A percentile compares a stretch with the other conserved stretches of the same genome.
Conservation (phyloP, 2,329 filamentous ascomycete species). For the Alternaria panax region DNA sequence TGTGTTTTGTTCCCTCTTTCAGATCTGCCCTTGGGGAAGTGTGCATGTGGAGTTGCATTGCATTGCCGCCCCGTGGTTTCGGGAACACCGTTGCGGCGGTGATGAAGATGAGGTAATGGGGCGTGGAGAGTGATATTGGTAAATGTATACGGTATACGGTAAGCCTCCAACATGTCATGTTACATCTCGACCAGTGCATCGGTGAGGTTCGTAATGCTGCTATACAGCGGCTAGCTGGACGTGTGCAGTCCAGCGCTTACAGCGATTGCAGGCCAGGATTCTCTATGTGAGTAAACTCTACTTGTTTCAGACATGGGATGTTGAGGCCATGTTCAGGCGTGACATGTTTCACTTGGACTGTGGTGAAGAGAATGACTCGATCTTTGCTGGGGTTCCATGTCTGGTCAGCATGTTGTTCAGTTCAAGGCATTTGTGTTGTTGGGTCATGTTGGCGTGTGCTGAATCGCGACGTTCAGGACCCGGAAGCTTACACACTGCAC, state of each 20-base stretch:
- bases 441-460: not conserved
- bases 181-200: not conserved
- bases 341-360: not conserved
- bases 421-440: not conserved
- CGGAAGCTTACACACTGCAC: not conserved
- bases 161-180: not conserved
- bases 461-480: not conserved
- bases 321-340: constrained; percentile 2
- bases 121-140: not conserved
- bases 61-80: not conserved
- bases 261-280: not conserved
- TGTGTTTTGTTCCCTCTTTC: not conserved
- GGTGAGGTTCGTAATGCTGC: not conserved
- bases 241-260: not conserved
- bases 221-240: not conserved
- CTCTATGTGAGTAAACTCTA: not conserved
- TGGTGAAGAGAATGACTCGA: not conserved
- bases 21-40: not conserved
- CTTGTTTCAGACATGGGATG: not conserved
- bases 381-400: not conserved
- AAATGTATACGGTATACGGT: not conserved
- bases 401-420: not conserved
- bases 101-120: not conserved
- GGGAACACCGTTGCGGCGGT: not conserved
- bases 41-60: not conserved